Base-by-base conservation (phyloP, 495 filamentous ascomycete species). In the Alectoria sarmentosa region DNA sequence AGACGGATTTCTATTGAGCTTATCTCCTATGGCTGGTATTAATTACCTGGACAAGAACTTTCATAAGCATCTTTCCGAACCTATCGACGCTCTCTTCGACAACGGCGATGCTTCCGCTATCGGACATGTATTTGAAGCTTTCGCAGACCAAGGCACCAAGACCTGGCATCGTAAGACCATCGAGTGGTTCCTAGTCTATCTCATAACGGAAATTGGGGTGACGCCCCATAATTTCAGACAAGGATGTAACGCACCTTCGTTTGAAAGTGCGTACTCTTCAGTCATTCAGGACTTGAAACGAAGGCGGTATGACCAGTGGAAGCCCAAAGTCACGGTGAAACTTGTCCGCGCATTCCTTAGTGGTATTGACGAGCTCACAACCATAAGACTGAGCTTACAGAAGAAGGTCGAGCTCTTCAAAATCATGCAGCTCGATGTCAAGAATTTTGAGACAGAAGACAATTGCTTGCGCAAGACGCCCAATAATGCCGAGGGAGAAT, bases 31-130 rank as follows among this genome's bases (percentile, higher is more conserved):
- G 62, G 64, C 65, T 42, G 72, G 72, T 44, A 65, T 74, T 23
- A 69, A 74, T 61, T 74, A 72, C 62, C 52, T 74, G 14, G 70
- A 74, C 37, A 71, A 69, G 46, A 63, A 71, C 36, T 72, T 74
- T 19, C 9, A 54, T 9, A 56, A 64, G 55, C 59, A 73, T 52
- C 57, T 74, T 19, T 42, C 52, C 17, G 68, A 73, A 44, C 69
- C 72, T 17, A 34, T 65, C 28, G 67, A 73, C 36, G 55, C 66
- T n/a, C 63, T 70, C 1, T 65, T 71, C 42, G 64, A 69, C 41
- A 72, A 73, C 46, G 67, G 71, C 39, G 62, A 71, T 61, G 72
- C 72, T 14, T 70, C 65, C 3, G 72, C 67, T 30, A 42, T 73
- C 30, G 69, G 68, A 4, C 72, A 73, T 55, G 65, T 68, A 9